Percentiles rank a stretch among this genome's conserved stretches.
Evolutionary conservation across 345 rosid species (phyloP).

Genomic region (Pugionium cornutum): DNA sequence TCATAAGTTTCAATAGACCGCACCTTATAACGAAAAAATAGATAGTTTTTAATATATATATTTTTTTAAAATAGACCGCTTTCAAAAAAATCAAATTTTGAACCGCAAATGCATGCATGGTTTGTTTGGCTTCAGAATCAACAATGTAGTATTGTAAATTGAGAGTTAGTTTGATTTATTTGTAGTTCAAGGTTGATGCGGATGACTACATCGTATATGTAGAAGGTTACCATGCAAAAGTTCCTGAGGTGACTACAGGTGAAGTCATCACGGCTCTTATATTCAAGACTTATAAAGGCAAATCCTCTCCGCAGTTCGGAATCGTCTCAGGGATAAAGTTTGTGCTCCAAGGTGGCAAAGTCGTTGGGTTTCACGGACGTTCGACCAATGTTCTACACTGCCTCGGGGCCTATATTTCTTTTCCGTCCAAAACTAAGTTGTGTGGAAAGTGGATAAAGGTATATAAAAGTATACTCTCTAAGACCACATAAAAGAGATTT

Average conservation of each 20-base stretch:
- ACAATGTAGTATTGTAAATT: too few relatives aligned
- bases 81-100: too few relatives aligned
- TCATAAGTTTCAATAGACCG: too few relatives aligned
- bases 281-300: constrained; percentile 28
- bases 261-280: constrained; percentile 16
- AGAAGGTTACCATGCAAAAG: constrained; percentile 28
- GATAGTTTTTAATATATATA: too few relatives aligned
- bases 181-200: constrained; percentile 27
- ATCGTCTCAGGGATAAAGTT: constrained; percentile 3
- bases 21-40: too few relatives aligned
- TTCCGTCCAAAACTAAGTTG: constrained; percentile 6
- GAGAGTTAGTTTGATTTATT: background rate
- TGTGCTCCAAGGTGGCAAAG: constrained; percentile 36
- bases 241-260: background rate
- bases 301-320: constrained; percentile 6
- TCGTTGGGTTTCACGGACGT: constrained; percentile 40
- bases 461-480: background rate
- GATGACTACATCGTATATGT: constrained; percentile 35
- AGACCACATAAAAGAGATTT: background rate
- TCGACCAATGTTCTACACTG: constrained; percentile 23
- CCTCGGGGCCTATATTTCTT: constrained; percentile 29
- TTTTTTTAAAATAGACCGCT: too few relatives aligned
- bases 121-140: background rate
- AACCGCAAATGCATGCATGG: too few relatives aligned
- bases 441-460: constrained; percentile 34